Evolutionary conservation across 2,329 filamentous ascomycete genomes (phyloP), one percentile per base, ranked within the genome.

Genomic region (Ophiosphaerella korrae): DNA sequence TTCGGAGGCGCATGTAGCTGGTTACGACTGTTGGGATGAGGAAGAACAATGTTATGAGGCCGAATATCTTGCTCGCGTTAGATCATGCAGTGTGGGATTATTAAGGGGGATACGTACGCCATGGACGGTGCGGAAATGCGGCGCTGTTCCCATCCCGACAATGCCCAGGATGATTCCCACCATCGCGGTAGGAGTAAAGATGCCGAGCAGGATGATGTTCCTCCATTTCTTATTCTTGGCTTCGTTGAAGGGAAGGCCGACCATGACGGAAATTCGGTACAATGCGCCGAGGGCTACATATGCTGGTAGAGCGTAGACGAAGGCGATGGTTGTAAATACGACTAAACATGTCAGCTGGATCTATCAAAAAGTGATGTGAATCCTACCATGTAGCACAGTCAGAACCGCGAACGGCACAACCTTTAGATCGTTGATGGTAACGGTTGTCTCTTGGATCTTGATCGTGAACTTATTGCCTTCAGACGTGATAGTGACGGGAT

Each of bases 181-280:
- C 1, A 66, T 9, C n/a, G 54, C 50, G 2, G 58, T 45, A 8
- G 24, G 24, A 1, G 64, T 48, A 6, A 48, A 46, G 36, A 70
- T 67, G 0, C 54, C 32, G 8, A 57, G 42, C 2, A 70, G 31
- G 3, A 68, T 47, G 3, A 61, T 57, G 8, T 63, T 36, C 0
- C 66, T 54, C 65, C 65, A 68, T 43, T 62, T 67, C 24, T 51
- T 61, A 50, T 63, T 66, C 43, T 62, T 64, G 1, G 35, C 29
- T 39, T 65, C 60, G 23, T 65, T 48, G 8, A 70, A 40, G 3
- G 67, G 66, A 12, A 64, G 55, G 7, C 60, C 58, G 18, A 61
- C 52, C 12, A 70, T 41, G 4, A 63, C 54, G 0, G 64, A 67
- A 3, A 70, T 53, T 7, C 67, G 63, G 55, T 55, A 61, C 9